These are phyloP conservation scores for Nicotiana undulata DNA, from an alignment of 257 asterid species.

Conservation along the genomic window DNA sequence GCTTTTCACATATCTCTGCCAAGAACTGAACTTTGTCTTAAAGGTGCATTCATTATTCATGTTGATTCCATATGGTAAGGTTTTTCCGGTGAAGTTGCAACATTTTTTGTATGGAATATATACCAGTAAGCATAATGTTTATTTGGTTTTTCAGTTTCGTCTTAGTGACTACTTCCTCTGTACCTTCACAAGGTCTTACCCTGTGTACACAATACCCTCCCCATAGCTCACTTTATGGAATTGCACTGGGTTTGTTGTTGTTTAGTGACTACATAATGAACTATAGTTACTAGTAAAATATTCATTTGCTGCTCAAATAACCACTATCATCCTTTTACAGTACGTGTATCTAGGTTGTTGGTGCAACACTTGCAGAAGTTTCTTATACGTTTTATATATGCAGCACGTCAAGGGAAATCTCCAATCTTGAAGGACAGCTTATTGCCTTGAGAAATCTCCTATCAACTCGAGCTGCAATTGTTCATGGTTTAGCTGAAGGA, in stretches of 20 bases:
- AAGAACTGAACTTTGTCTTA: neutral
- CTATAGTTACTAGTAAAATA: neutral
- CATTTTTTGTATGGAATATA: neutral
- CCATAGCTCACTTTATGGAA: no score
- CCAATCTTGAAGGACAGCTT: constrained; percentile 93
- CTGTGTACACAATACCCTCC: no score
- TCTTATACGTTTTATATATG: constrained; percentile 16
- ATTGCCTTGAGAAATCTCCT: constrained; percentile 65
- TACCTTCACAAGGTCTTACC: no score
- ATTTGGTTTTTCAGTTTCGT: no score
- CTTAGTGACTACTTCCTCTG: no score
- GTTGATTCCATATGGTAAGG: neutral
- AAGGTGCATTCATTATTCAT: neutral
- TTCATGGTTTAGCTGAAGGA: constrained; percentile 72
- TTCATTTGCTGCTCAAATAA: neutral
- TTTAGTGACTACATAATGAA: neutral
- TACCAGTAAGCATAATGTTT: neutral
- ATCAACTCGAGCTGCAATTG: constrained; percentile 55
- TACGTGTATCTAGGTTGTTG: constrained; percentile 10
- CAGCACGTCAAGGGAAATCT: constrained; percentile 90
- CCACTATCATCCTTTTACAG: constrained; percentile 6
- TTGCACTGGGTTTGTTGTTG: no score
- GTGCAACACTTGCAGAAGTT: constrained; percentile 4
- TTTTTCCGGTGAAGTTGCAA: neutral
- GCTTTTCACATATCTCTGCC: neutral